phyloP scores from a whole-genome alignment of 2,329 filamentous ascomycete species.

The Ascochyta fabae region DNA sequence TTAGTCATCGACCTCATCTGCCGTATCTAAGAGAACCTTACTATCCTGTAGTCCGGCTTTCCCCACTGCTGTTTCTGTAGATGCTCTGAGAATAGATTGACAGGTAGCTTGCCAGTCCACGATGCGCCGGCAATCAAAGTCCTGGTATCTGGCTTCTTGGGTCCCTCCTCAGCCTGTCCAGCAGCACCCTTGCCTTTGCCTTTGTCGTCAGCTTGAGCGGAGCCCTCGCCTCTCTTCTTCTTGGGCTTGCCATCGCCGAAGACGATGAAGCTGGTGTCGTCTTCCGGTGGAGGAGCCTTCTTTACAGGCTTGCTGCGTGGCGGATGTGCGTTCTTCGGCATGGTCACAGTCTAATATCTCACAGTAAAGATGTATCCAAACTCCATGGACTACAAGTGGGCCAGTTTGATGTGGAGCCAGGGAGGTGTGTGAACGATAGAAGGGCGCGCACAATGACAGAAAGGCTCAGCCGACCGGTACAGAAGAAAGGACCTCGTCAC shows the following conservation, averaged over 20 bases:
- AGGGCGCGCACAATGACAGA: constrained; percentile 24
- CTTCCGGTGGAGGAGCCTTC: constrained; percentile 52
- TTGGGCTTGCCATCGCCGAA: constrained; percentile 55
- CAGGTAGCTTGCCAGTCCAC: constrained; percentile 96
- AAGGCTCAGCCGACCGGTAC: constrained; percentile 23
- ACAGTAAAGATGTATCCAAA: neutral
- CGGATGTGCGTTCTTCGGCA: constrained; percentile 59
- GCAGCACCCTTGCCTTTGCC: constrained; percentile 43
- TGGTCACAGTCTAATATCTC: constrained; percentile 26
- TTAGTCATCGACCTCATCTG: constrained; percentile 12
- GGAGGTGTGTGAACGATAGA: constrained; percentile 16
- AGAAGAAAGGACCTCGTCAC: neutral
- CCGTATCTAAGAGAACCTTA: constrained; percentile 41
- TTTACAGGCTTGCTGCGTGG: constrained; percentile 51
- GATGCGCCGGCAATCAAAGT: constrained; percentile 92
- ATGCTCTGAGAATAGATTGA: constrained; percentile 91
- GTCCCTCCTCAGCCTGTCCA: constrained; percentile 46
- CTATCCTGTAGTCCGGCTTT: constrained; percentile 87
- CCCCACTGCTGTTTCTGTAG: constrained; percentile 97
- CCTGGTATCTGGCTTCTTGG: constrained; percentile 67
- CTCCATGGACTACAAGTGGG: constrained; percentile 16
- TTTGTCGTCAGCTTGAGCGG: constrained; percentile 30
- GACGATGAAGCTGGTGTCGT: constrained; percentile 58
- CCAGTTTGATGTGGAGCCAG: neutral
- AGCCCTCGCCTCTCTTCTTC: constrained; percentile 48